phyloP scores from a whole-genome alignment of 2,329 filamentous ascomycete species.

The Fusarium tjaetaba region DNA sequence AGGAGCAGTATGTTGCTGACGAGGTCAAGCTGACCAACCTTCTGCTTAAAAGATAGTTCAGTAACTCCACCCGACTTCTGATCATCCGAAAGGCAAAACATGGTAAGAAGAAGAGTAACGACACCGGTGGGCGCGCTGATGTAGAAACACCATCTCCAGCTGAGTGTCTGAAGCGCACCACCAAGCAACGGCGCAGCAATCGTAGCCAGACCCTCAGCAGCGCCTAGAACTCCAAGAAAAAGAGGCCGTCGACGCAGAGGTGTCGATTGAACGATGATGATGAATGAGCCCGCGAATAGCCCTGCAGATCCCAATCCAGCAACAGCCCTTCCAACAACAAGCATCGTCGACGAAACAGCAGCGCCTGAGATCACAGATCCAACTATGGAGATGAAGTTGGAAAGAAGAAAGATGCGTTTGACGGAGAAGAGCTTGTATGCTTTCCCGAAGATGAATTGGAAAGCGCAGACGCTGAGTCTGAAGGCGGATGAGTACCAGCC shows the following conservation, averaged over 20 bases:
- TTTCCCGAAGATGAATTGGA: slow-evolving; percentile 40
- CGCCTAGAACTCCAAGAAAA: slow-evolving; percentile 17
- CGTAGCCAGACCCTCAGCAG: slow-evolving; percentile 26
- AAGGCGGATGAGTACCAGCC: slow-evolving; percentile 45
- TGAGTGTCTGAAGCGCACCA: slow-evolving; percentile 41
- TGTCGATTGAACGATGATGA: neutral
- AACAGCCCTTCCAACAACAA: slow-evolving; percentile 59
- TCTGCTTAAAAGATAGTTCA: neutral
- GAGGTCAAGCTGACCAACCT: slow-evolving; percentile 24
- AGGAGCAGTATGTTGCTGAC: slow-evolving; percentile 40
- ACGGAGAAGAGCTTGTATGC: slow-evolving; percentile 17
- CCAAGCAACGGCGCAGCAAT: slow-evolving; percentile 42
- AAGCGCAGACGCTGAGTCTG: slow-evolving; percentile 53
- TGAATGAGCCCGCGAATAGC: slow-evolving; percentile 49
- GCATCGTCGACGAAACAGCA: slow-evolving; percentile 51
- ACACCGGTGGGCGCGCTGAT: slow-evolving; percentile 45
- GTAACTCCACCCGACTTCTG: neutral
- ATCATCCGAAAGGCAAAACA: neutral
- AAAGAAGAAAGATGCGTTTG: slow-evolving; percentile 50
- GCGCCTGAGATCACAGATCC: slow-evolving; percentile 57
- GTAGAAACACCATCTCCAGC: slow-evolving; percentile 51
- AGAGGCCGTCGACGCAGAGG: neutral
- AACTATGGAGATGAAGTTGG: slow-evolving; percentile 54
- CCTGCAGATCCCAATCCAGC: slow-evolving; percentile 56
- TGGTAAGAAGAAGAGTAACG: slow-evolving; percentile 1